Conservation (phyloP, 2,329 filamentous ascomycete genomes). For the Curvularia sp. region DNA sequence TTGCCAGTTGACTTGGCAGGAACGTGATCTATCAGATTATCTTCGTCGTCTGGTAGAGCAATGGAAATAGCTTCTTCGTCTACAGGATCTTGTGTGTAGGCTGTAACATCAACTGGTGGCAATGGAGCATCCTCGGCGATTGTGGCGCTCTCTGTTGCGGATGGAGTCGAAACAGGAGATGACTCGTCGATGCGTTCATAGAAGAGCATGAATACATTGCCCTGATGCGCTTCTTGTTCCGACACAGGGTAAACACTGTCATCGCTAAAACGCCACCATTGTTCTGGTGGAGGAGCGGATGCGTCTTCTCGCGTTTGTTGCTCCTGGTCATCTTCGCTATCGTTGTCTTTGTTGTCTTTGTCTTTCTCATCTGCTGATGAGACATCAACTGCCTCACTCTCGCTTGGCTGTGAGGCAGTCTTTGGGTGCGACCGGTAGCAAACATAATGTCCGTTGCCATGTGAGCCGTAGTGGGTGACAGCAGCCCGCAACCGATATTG, state of each 20-base stretch:
- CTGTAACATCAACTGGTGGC: slow-evolving; percentile 19
- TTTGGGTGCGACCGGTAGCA: slow-evolving; percentile 78
- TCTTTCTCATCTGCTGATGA: slow-evolving; percentile 5
- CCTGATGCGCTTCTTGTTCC: slow-evolving; percentile 75
- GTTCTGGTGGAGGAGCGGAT: slow-evolving; percentile 40
- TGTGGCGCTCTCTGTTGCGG: background rate
- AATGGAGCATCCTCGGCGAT: slow-evolving; percentile 28
- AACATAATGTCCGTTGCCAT: slow-evolving; percentile 96
- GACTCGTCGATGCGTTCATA: slow-evolving; percentile 71
- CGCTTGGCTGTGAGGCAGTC: slow-evolving; percentile 1
- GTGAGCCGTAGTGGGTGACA: slow-evolving; percentile 85
- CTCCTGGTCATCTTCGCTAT: slow-evolving; percentile 24
- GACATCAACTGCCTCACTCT: slow-evolving; percentile 5
- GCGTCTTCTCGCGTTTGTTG: slow-evolving; percentile 21
- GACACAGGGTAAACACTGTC: slow-evolving; percentile 78
- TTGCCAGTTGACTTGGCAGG: slow-evolving; percentile 8
- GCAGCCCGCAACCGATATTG: slow-evolving; percentile 82
- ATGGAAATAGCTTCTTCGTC: slow-evolving; percentile 22
- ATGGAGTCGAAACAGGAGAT: slow-evolving; percentile 41
- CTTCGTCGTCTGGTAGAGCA: slow-evolving; percentile 32
- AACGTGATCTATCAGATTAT: slow-evolving; percentile 16
- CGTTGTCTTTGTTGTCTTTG: background rate
- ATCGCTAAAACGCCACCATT: slow-evolving; percentile 93
- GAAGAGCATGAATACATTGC: slow-evolving; percentile 95
- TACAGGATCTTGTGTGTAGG: background rate